Conservation (phyloP, 1,284 basidiomycete genomes). For the Termitomyces sp. region DNA sequence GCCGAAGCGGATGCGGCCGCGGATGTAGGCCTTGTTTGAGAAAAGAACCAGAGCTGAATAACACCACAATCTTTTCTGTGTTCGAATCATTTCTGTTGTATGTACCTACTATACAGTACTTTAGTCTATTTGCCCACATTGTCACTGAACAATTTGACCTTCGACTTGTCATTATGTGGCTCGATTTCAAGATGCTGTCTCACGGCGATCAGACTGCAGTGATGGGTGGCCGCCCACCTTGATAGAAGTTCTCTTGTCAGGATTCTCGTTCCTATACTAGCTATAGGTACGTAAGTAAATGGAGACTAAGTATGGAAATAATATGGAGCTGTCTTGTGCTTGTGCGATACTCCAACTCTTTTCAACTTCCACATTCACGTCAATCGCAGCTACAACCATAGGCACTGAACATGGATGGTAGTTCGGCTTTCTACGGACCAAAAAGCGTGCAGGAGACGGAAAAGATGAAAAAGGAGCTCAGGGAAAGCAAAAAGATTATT, state of each 20-base stretch:
- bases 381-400: neutral
- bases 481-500: neutral
- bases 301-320: neutral
- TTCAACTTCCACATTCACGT: neutral
- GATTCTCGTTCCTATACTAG: neutral
- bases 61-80: neutral
- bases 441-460: neutral
- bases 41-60: neutral
- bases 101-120: no score
- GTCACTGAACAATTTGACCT: neutral
- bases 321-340: neutral
- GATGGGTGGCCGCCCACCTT: neutral
- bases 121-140: neutral
- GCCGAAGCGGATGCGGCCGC: no score
- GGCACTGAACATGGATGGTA: neutral
- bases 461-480: neutral
- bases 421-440: neutral
- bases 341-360: neutral
- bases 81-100: neutral
- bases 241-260: neutral
- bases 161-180: neutral
- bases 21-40: neutral
- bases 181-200: no score
- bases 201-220: neutral
- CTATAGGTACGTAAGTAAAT: no score